Base-by-base conservation (phyloP, 768 basidiomycete genomes). In the Hemileccinum rubropunctum region DNA sequence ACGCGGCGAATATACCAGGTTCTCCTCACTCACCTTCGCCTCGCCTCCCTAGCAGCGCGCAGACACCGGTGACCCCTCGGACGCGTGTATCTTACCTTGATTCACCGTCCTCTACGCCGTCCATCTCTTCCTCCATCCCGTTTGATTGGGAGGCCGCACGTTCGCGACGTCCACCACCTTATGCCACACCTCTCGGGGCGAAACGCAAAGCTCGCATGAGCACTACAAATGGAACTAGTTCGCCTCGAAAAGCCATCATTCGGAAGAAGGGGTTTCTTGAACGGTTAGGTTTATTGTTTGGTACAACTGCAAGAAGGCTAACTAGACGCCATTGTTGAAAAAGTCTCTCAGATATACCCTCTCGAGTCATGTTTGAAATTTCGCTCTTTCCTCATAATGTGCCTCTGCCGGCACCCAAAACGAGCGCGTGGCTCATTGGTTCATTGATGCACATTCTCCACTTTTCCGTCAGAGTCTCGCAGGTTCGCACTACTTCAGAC, bases 111-210 rank as follows among this genome's bases (percentile, higher is more conserved):
- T 69, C 78, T 2, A 83, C 85, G 0, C 83, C 87, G 4, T 91
- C 90, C 3, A 74, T 87, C 41, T 88, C 89, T 6, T 84, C 86
- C 1, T 84, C 86, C 7, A 67, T 77, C 9, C 86, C 90, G 1
- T 93, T 93, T 59, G 90, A 93, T 71, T 92, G 91, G 91, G 85
- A 88, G 27, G 90, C 91, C 0, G 91, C 83, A 12, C 76, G 85
- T n/a, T 76, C 80, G 1, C 74, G 79, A 43, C 76, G 75, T 53
- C 83, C 87, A 4, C 80, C 90, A 4, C 90, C 90, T 3, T 92
- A 86, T 74, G 74, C 73, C 3, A 82, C 83, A 0, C 87, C 87
- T 2, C 62, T 75, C 7, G 69, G 70, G 44, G 73, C 62, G 44
- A 80, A 77, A 63, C 70, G 71, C 36, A 76, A 60, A 51, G 75